phyloP scores from a whole-genome alignment of 2,329 filamentous ascomycete genomes.

The Aciculosporium take region DNA sequence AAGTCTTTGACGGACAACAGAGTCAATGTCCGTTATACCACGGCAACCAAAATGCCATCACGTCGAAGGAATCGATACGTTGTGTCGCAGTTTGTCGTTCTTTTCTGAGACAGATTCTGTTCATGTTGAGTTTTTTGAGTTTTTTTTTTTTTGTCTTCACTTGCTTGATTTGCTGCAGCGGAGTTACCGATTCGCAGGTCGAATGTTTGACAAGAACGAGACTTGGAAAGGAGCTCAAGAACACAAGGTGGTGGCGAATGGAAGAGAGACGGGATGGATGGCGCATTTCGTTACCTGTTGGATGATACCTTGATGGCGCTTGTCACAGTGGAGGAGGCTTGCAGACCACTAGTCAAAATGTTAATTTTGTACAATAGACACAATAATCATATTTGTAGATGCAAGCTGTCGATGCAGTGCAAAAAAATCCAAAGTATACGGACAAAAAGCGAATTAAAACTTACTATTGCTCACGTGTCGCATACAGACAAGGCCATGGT shows the following conservation, averaged over 20 bases:
- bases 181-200: conserved; percentile 3
- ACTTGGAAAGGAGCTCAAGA: not conserved
- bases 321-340: conserved; percentile 8
- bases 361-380: conserved; percentile 9
- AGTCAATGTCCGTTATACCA: not conserved
- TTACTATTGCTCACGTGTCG: not conserved
- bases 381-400: not conserved
- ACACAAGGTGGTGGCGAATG: not conserved
- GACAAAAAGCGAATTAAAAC: too few relatives aligned
- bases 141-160: too few relatives aligned
- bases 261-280: conserved; percentile 5
- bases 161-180: too few relatives aligned
- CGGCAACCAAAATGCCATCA: not conserved
- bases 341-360: conserved; percentile 7
- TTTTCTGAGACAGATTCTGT: not conserved
- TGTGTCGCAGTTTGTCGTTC: not conserved
- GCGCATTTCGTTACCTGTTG: conserved; percentile 12
- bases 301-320: conserved; percentile 19
- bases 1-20: too few relatives aligned
- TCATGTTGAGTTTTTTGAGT: not conserved
- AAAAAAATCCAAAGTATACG: too few relatives aligned
- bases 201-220: not conserved
- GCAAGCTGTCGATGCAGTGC: too few relatives aligned
- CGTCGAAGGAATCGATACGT: not conserved
- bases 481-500: not conserved